A percentile compares a stretch with the other conserved stretches of the same genome.
These are phyloP conservation scores for Thermothielavioides terrestris DNA, from an alignment of 495 filamentous ascomycete genomes.

Conservation along the genomic window DNA sequence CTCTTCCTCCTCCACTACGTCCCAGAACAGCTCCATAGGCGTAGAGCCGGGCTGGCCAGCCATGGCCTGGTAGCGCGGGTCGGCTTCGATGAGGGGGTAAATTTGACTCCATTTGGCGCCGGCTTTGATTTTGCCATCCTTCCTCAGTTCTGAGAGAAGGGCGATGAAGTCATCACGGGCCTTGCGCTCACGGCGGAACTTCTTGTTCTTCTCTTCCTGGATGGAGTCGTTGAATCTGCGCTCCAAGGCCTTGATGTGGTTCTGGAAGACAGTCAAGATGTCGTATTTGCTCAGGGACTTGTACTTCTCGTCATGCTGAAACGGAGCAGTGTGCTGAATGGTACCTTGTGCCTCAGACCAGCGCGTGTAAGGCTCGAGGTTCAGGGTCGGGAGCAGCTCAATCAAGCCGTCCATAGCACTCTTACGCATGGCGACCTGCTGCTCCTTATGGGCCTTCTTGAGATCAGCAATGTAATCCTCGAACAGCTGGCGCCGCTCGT, in stretches of 20 bases:
- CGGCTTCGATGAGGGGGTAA: slow-evolving; percentile 66
- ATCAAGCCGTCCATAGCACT: slow-evolving; percentile 81
- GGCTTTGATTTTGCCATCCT: slow-evolving; percentile 77
- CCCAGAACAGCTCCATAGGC: slow-evolving; percentile 95
- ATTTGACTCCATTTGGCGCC: slow-evolving; percentile 85
- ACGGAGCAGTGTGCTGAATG: slow-evolving; percentile 69
- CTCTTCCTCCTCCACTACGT: slow-evolving; percentile 90
- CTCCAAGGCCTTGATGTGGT: slow-evolving; percentile 86
- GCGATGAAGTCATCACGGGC: slow-evolving; percentile 70
- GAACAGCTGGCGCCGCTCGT: slow-evolving; percentile 84
- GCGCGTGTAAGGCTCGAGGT: slow-evolving; percentile 87
- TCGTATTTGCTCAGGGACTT: slow-evolving; percentile 78
- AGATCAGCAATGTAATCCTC: slow-evolving; percentile 87
- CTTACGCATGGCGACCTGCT: slow-evolving; percentile 61
- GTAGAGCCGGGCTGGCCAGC: slow-evolving; percentile 81
- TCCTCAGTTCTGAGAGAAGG: slow-evolving; percentile 64
- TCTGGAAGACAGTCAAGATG: slow-evolving; percentile 86
- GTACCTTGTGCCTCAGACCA: slow-evolving; percentile 85
- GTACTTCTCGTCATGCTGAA: slow-evolving; percentile 83
- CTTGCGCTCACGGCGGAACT: slow-evolving; percentile 72
- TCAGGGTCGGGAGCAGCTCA: slow-evolving; percentile 68
- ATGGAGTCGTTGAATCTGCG: slow-evolving; percentile 80
- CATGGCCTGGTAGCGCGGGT: slow-evolving; percentile 76
- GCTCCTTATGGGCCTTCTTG: slow-evolving; percentile 66
- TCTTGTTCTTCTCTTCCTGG: slow-evolving; percentile 75